Evolutionary conservation across 2,329 filamentous ascomycete species (phyloP).

Genomic region (Knufia petricola): DNA sequence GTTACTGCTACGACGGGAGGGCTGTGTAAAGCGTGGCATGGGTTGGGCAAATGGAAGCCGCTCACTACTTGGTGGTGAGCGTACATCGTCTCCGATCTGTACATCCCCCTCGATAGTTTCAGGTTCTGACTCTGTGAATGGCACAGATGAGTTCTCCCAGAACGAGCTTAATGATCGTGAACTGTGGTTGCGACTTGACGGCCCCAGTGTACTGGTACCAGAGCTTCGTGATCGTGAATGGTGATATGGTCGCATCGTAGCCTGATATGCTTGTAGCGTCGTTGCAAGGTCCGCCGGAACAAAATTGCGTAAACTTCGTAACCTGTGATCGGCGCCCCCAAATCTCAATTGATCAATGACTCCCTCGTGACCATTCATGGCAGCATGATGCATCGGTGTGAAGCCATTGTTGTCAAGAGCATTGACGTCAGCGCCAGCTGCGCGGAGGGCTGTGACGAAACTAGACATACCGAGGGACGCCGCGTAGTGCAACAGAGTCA

Average conservation of each 20-base stretch:
- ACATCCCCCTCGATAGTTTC: conserved; percentile 29
- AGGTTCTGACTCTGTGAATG: conserved; percentile 30
- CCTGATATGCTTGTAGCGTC: conserved; percentile 54
- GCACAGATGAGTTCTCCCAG: conserved; percentile 48
- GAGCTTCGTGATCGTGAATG: conserved; percentile 59
- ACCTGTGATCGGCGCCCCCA: conserved; percentile 60
- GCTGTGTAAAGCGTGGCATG: conserved; percentile 4
- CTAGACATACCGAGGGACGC: conserved; percentile 65
- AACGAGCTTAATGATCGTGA: conserved; percentile 57
- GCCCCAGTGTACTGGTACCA: conserved; percentile 44
- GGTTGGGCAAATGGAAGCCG: conserved; percentile 3
- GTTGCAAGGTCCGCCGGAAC: conserved; percentile 62
- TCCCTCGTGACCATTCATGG: conserved; percentile 63
- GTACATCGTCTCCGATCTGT: neutral
- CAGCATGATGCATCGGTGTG: conserved; percentile 72
- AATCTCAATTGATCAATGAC: conserved; percentile 67
- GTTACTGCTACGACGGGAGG: conserved; percentile 17
- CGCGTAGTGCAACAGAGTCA: conserved; percentile 72
- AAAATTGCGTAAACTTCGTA: conserved; percentile 60
- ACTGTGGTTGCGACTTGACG: conserved; percentile 53
- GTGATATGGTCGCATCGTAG: conserved; percentile 52
- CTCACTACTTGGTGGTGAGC: neutral
- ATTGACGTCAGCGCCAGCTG: conserved; percentile 67
- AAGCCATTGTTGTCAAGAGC: conserved; percentile 68
- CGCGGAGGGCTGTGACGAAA: conserved; percentile 66